Evolutionary conservation across 768 basidiomycete species (phyloP), one percentile per base, ranked within the genome.

Genomic region (Xerocomus spinulosus): DNA sequence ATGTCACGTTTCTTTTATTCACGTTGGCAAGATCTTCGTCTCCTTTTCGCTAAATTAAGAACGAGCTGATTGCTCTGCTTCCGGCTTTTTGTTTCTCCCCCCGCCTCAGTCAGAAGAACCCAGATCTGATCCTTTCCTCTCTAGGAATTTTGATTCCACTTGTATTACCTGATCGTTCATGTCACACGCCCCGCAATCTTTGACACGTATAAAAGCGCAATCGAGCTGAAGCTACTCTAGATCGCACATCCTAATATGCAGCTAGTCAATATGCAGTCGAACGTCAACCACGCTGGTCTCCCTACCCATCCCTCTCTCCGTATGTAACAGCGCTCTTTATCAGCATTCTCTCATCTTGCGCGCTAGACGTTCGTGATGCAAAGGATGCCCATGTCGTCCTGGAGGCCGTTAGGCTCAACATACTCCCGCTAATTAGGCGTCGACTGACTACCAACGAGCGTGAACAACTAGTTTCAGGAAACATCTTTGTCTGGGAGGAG

Each of bases 401-500:
- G 39, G 86, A 90, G 63, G 87, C 87, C 8, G 87, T 88, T 42
- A 76, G 87, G 24, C 75, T 78, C 40, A 80, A 80, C 52, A 70
- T 84, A 33, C 70, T 89, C 26, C 87, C 87, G 6, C 70, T 90
- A 44, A 80, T 88, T 51, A 83, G 76, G 49, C 78, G 85, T 17
- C 78, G 87, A 9, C 71, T 90, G n/a, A 76, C 82, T 12, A 72
- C 81, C 3, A 79, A 69, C 49, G 87, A 90, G 61, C 73, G 87
- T 36, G 85, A 86, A 28, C 79, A 82, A 34, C 71, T 90, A 5
- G 62, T 62, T 32, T 85, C 85, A 42, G 87, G 87, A 2, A 85
- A 88, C 50, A 78, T 90, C 34, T 90, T 87, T 56, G 87, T 90
- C 32, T 90, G 87, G 87, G 87, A 90, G 57, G 87, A 90, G 63